Evolutionary conservation across 2,329 filamentous ascomycete species (phyloP).

Genomic region (Talaromyces sp.): DNA sequence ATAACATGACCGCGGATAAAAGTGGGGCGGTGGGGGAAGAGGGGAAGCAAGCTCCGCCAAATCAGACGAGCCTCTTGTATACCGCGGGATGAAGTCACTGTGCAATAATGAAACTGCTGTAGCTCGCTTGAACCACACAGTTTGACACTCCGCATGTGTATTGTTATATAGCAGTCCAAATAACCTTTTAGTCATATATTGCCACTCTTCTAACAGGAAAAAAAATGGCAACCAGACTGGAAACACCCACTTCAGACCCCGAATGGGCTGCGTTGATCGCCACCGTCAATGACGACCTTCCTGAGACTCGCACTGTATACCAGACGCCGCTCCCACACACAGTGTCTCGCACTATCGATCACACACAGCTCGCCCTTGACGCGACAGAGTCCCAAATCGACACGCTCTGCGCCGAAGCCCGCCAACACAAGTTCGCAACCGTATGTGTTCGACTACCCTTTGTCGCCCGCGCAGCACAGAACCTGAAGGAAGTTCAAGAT

Average conservation of each 20-base stretch:
- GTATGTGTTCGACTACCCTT: constrained; percentile 55
- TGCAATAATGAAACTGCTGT: background rate
- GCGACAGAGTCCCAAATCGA: constrained; percentile 47
- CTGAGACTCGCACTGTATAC: constrained; percentile 18
- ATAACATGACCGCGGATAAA: background rate
- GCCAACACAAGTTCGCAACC: constrained; percentile 37
- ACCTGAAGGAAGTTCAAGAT: constrained; percentile 38
- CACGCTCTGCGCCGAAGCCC: constrained; percentile 52
- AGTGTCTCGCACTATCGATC: constrained; percentile 37
- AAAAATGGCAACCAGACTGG: constrained; percentile 11
- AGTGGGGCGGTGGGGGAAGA: background rate
- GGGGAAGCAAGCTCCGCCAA: background rate
- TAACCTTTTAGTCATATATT: background rate
- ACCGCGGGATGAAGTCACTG: background rate
- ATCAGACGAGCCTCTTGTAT: background rate
- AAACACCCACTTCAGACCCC: constrained; percentile 23
- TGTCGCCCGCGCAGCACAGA: constrained; percentile 47
- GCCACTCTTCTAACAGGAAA: background rate
- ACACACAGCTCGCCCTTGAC: constrained; percentile 39
- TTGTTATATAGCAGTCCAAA: background rate
- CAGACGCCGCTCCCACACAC: constrained; percentile 21
- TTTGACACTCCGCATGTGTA: background rate
- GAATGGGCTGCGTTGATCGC: constrained; percentile 31
- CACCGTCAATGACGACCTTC: constrained; percentile 21
- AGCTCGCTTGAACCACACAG: background rate